Conservation (phyloP, 768 basidiomycete species). For the Rhodotorula diobovata region DNA sequence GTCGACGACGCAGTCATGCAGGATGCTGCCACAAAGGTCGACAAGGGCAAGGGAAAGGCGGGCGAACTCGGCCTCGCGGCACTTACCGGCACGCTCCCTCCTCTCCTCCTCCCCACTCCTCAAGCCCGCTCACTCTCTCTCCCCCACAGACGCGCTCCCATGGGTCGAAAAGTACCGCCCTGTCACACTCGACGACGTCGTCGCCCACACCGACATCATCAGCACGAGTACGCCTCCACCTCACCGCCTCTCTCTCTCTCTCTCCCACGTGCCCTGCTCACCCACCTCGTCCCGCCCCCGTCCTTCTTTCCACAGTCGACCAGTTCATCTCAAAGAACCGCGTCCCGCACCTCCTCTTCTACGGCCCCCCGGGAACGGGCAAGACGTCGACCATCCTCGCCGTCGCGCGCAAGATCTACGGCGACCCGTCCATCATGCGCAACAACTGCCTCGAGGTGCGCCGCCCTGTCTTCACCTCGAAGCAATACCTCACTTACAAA, state of each 20-base stretch:
- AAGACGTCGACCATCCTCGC: slow-evolving; percentile 97
- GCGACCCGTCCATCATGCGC: slow-evolving; percentile 56
- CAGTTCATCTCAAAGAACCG: slow-evolving; percentile 93
- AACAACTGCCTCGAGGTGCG: slow-evolving; percentile 91
- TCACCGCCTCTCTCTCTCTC: slow-evolving; percentile 3
- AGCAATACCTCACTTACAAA: neutral
- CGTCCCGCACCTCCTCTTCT: slow-evolving; percentile 89
- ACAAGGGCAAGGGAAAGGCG: slow-evolving; percentile 28
- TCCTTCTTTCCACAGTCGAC: slow-evolving; percentile 62
- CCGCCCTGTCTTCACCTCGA: too few relatives aligned
- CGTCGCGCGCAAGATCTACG: slow-evolving; percentile 90
- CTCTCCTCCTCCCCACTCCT: neutral
- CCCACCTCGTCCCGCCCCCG: neutral
- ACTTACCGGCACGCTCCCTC: neutral
- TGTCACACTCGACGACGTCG: slow-evolving; percentile 83
- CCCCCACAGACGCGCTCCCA: slow-evolving; percentile 10
- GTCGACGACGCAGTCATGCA: neutral
- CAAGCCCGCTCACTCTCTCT: neutral
- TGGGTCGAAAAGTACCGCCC: slow-evolving; percentile 98
- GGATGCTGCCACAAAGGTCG: neutral
- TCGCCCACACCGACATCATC: slow-evolving; percentile 93
- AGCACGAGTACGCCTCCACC: slow-evolving; percentile 70
- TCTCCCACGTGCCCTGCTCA: neutral
- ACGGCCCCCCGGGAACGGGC: slow-evolving; percentile 96
- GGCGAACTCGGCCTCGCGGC: slow-evolving; percentile 9